Evolutionary conservation across 352 stramenopile species (phyloP).

Genomic region (Globisporangium recalcitrans): DNA sequence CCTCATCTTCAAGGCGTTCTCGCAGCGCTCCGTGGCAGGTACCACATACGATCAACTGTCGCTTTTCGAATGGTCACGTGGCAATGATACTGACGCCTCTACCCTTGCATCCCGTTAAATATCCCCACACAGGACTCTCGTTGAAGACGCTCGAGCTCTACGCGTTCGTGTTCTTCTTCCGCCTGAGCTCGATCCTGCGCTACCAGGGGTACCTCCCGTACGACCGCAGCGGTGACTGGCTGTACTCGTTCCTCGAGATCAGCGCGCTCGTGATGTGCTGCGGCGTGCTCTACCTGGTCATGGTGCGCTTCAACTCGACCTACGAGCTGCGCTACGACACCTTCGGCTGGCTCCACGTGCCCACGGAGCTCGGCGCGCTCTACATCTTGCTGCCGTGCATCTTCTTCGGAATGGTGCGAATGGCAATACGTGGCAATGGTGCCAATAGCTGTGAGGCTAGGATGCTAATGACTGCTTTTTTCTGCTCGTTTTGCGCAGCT

Average conservation of each 20-base stretch:
- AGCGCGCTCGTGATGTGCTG: slow-evolving; percentile 85
- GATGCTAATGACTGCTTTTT: slow-evolving; percentile 20
- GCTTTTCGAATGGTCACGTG: not conserved
- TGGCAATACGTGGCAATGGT: not conserved
- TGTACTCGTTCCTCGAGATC: slow-evolving; percentile 97
- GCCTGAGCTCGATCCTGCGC: slow-evolving; percentile 95
- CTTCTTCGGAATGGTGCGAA: slow-evolving; percentile 76
- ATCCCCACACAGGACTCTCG: slow-evolving; percentile 70
- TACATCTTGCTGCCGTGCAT: slow-evolving; percentile 87
- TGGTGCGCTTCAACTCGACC: slow-evolving; percentile 91
- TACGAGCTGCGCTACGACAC: slow-evolving; percentile 95
- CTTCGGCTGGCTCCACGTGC: slow-evolving; percentile 90
- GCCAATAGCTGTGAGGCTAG: slow-evolving; percentile 19
- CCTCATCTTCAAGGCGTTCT: slow-evolving; percentile 94
- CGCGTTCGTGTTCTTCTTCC: slow-evolving; percentile 94
- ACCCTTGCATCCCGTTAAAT: not conserved
- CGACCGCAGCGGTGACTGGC: slow-evolving; percentile 95
- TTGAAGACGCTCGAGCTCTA: slow-evolving; percentile 98
- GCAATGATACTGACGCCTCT: not conserved
- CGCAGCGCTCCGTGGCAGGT: slow-evolving; percentile 85
- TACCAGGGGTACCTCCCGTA: slow-evolving; percentile 96
- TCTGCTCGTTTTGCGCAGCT: slow-evolving; percentile 50
- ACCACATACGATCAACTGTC: not conserved
- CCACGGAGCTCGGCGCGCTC: slow-evolving; percentile 74
- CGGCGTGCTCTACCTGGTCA: slow-evolving; percentile 89